Percentiles rank a stretch among this genome's conserved stretches.
These are phyloP conservation scores for Candida boleticola DNA, from an alignment of 805 yeast genomes.

Conservation along the genomic window DNA sequence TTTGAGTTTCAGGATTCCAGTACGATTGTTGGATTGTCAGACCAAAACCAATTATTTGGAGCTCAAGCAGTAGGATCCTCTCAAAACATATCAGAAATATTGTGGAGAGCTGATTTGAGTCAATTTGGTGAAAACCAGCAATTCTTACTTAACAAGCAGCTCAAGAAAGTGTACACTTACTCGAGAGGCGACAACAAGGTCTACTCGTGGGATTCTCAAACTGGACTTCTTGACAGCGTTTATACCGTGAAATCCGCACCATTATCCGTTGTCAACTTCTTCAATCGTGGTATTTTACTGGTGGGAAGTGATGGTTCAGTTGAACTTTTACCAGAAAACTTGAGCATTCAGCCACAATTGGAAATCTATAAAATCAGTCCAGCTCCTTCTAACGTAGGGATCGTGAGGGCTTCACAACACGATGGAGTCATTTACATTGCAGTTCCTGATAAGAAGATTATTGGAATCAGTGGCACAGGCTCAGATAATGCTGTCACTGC, in stretches of 20 bases:
- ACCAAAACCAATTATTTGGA: slow-evolving; percentile 12
- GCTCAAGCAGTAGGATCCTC: not conserved
- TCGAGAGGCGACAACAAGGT: slow-evolving; percentile 9
- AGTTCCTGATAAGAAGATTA: not conserved
- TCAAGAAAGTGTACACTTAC: slow-evolving; percentile 12
- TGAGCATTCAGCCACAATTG: not conserved
- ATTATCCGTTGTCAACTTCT: slow-evolving; percentile 8
- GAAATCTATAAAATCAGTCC: not conserved
- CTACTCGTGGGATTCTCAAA: slow-evolving; percentile 10
- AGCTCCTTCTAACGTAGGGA: not conserved
- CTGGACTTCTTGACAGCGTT: slow-evolving; percentile 12
- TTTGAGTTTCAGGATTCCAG: slow-evolving; percentile 6
- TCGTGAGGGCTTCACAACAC: not conserved
- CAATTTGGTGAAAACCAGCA: slow-evolving; percentile 7
- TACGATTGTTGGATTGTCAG: slow-evolving; percentile 14
- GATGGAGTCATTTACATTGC: slow-evolving; percentile 4
- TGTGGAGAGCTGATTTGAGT: slow-evolving; percentile 19
- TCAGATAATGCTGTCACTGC: not conserved
- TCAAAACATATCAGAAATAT: slow-evolving; percentile 3
- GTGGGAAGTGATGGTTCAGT: slow-evolving; percentile 12
- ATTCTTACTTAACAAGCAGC: slow-evolving; percentile 8
- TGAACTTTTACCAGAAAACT: slow-evolving; percentile 5
- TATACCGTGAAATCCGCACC: slow-evolving; percentile 10
- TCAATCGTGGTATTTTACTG: slow-evolving; percentile 13
- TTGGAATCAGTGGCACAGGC: not conserved